Evolutionary conservation across 345 rosid species (phyloP).

Genomic region (Eucalyptus sp.): DNA sequence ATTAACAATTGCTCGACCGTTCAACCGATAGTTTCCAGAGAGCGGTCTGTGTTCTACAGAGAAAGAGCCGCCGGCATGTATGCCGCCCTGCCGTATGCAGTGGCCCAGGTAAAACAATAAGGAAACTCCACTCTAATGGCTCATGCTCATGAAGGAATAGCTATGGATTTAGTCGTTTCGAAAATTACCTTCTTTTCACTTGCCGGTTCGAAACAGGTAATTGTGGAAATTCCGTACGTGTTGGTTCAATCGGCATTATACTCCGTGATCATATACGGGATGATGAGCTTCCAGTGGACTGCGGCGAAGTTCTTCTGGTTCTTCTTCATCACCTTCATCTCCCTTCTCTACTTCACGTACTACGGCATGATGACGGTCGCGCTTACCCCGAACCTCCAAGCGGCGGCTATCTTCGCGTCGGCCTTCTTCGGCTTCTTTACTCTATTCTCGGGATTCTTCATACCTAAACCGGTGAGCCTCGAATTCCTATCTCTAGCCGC

Average conservation of each 20-base stretch:
- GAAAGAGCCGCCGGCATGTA: slow-evolving; percentile 15
- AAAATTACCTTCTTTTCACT: neutral
- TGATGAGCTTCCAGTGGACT: slow-evolving; percentile 37
- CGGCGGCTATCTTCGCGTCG: slow-evolving; percentile 32
- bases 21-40: slow-evolving; percentile 6
- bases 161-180: neutral
- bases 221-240: slow-evolving; percentile 30
- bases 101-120: neutral
- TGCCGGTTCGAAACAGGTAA: slow-evolving; percentile 22
- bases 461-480: slow-evolving; percentile 27
- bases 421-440: slow-evolving; percentile 30
- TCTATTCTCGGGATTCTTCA: slow-evolving; percentile 47
- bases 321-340: slow-evolving; percentile 23
- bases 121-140: neutral
- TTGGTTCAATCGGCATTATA: slow-evolving; percentile 22
- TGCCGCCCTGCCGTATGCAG: neutral
- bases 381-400: slow-evolving; percentile 39
- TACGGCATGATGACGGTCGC: slow-evolving; percentile 48
- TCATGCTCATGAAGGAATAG: neutral
- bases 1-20: slow-evolving; percentile 9
- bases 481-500: neutral
- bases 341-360: slow-evolving; percentile 47
- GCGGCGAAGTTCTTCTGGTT: slow-evolving; percentile 34
- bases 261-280: slow-evolving; percentile 28
- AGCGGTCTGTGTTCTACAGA: slow-evolving; percentile 8